Base-by-base conservation (phyloP, 2,329 filamentous ascomycete species). In the Calonectria fujianensis region DNA sequence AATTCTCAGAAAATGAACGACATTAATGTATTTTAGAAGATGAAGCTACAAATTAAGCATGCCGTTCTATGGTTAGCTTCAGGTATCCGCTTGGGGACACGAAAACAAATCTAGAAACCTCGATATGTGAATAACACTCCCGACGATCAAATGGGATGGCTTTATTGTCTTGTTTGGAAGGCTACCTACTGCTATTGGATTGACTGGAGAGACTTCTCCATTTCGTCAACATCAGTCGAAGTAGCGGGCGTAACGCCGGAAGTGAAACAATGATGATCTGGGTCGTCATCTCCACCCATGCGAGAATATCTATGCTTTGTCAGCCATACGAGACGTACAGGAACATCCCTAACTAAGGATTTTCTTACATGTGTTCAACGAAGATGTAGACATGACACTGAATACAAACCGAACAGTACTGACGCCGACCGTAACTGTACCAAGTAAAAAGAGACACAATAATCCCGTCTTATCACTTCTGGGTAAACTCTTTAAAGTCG, bases 251-350 rank as follows among this genome's bases (percentile, higher is more conserved):
- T 35, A 68, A 31, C 16, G 50, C 31, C 20, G 65, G 65, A 14
- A 68, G 32, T 13, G 65, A 54, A 10, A 37, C 65, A 7, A 68
- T 54, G n/a, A 54, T 67, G n/a, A 68, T 68, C 16, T 68, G 65
- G 2, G 65, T 57, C 13, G 65, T 54, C 13, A 52, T 68, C 45
- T 68, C 65, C 1, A 18, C 37, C 65, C 48, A 68, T 13, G 48
- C 48, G 31, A 68, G 32, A 57, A 45, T 29, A 45, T 68, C 65
- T 68, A 16, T 27, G 6, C 35, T 18, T 27, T 14, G 14, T 61
- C n/a, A 61, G 35, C 31, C 1, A 27, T 9, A 10, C 16, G 13
- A 16, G 5, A 27, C 2, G 11, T 32, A 3, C 3, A n/a, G 2
- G 1, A 29, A 37, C 29, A 1, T 14, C 0, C 11, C 18, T 0